These are phyloP conservation scores for Ophiognomonia clavigignenti-juglandacearum DNA, from an alignment of 2,329 filamentous ascomycete genomes.

Conservation along the genomic window DNA sequence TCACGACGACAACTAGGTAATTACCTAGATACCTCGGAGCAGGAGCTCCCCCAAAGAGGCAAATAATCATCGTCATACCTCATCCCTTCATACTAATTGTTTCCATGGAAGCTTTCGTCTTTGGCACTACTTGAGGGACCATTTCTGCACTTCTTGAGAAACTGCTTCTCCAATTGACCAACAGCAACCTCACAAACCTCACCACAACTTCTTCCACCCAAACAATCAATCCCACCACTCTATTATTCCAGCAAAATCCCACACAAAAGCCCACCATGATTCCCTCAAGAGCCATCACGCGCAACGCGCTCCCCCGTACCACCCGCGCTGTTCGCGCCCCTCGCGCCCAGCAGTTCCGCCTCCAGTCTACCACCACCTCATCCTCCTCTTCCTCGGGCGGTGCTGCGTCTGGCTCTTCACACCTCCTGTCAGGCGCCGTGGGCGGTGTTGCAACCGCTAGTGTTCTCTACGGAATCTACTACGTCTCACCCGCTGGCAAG, in stretches of 20 bases:
- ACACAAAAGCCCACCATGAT: constrained; percentile 3
- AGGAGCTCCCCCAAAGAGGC: not conserved
- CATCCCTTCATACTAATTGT: too few species aligned
- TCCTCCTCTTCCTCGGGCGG: constrained; percentile 4
- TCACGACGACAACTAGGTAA: not conserved
- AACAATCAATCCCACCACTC: not conserved
- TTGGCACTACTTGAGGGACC: too few species aligned
- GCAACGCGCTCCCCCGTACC: constrained; percentile 8
- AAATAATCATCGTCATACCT: not conserved
- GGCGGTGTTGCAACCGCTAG: constrained; percentile 10
- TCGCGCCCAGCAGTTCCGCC: constrained; percentile 5
- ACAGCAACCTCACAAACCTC: not conserved
- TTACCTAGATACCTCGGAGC: not conserved
- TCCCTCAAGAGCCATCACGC: constrained; percentile 11
- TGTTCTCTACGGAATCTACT: constrained; percentile 13
- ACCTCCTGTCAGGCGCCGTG: constrained; percentile 3
- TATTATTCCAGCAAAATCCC: not conserved
- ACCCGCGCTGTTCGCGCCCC: constrained; percentile 4
- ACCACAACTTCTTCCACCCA: not conserved
- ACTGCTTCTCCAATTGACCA: too few species aligned
- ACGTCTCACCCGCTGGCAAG: constrained; percentile 30
- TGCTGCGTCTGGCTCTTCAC: not conserved
- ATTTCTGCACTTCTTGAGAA: too few species aligned
- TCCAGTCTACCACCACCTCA: constrained; percentile 13
- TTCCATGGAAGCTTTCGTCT: too few species aligned